phyloP scores from a whole-genome alignment of 441 rosid species.

The Macaranga tanarius region DNA sequence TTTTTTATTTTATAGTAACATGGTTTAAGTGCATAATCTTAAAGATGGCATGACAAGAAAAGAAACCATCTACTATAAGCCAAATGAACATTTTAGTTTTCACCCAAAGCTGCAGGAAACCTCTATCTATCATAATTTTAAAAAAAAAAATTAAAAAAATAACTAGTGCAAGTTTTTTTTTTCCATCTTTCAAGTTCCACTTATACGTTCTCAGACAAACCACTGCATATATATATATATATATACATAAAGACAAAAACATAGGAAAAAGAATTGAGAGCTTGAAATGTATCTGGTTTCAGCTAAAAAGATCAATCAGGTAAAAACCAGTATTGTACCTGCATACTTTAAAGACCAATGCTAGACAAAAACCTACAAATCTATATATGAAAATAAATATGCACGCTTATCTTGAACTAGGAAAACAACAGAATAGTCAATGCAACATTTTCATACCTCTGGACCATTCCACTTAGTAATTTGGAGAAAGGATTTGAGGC shows the following conservation, averaged over 20 bases:
- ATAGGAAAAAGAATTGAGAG: not conserved
- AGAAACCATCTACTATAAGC: not conserved
- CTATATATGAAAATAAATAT: no score
- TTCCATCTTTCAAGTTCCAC: no score
- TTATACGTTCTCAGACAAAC: no score
- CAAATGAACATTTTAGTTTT: not conserved
- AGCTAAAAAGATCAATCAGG: not conserved
- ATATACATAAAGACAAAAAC: not conserved
- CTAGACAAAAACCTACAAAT: not conserved
- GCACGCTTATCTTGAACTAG: not conserved
- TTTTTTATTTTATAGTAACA: not conserved
- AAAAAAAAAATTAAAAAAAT: no score
- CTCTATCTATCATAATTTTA: no score
- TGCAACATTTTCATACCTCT: slow-evolving; percentile 53
- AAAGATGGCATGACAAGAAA: not conserved
- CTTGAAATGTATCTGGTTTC: not conserved
- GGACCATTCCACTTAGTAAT: slow-evolving; percentile 97
- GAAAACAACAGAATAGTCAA: slow-evolving; percentile 5
- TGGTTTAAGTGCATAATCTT: not conserved
- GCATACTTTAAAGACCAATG: not conserved
- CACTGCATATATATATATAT: not conserved
- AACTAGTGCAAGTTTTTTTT: no score
- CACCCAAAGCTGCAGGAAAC: not conserved
- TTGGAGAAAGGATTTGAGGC: slow-evolving; percentile 82
- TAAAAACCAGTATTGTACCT: not conserved